Conservation (phyloP, 2,329 filamentous ascomycete genomes). For the Cytospora piceicola region DNA sequence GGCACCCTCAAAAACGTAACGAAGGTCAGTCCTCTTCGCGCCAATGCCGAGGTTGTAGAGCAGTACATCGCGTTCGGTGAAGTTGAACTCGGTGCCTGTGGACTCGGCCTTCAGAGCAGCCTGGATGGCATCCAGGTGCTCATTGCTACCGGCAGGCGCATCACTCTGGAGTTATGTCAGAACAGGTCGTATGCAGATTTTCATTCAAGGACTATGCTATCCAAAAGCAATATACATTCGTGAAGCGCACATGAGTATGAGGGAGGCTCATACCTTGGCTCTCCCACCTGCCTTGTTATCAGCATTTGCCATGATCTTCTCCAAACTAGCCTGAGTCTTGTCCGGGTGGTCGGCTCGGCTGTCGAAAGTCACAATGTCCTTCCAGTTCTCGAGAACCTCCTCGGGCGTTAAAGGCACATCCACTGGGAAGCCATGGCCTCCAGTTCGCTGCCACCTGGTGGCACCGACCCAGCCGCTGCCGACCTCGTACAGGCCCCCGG, state of each 20-base stretch:
- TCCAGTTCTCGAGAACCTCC: constrained; percentile 75
- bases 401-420: constrained; percentile 84
- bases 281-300: constrained; percentile 68
- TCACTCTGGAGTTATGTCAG: constrained; percentile 34
- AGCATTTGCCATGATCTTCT: constrained; percentile 81
- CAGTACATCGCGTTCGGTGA: constrained; percentile 84
- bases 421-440: constrained; percentile 88
- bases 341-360: constrained; percentile 85
- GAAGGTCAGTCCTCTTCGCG: constrained; percentile 85
- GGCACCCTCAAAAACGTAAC: constrained; percentile 85
- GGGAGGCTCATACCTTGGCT: constrained; percentile 60
- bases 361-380: constrained; percentile 83
- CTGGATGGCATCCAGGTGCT: constrained; percentile 76
- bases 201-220: constrained; percentile 35
- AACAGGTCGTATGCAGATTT: constrained; percentile 14
- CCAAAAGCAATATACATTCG: constrained; percentile 10
- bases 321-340: constrained; percentile 74
- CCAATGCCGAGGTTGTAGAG: constrained; percentile 96
- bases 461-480: constrained; percentile 91
- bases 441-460: constrained; percentile 93
- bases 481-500: constrained; percentile 89
- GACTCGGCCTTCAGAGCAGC: constrained; percentile 73
- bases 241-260: constrained; percentile 34
- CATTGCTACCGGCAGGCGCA: constrained; percentile 52
- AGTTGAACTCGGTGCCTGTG: constrained; percentile 75